phyloP scores from a whole-genome alignment of 805 yeast genomes.

The Zygoascus biomembranicola region DNA sequence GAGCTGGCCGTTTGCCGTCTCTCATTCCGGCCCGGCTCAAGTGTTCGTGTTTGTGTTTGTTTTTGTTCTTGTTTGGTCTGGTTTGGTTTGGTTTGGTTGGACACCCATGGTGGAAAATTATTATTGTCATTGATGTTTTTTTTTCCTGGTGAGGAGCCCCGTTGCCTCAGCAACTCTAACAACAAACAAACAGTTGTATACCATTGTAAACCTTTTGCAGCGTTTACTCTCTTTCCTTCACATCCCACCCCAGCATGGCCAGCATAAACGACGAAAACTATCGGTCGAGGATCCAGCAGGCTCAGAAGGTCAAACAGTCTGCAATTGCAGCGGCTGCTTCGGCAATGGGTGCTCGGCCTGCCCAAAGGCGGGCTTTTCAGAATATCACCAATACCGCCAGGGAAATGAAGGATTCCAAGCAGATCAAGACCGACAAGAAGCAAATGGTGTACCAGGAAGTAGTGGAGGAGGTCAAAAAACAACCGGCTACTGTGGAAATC shows the following conservation, averaged over 20 bases:
- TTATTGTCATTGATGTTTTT: no score
- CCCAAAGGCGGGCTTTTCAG: not conserved
- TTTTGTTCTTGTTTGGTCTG: no score
- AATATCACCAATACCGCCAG: not conserved
- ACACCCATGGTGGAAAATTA: no score
- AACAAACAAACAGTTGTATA: not conserved
- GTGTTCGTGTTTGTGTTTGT: no score
- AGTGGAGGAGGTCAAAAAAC: not conserved
- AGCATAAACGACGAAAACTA: slow-evolving; percentile 1
- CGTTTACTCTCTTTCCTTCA: no score
- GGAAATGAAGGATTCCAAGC: not conserved
- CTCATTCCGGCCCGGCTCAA: no score
- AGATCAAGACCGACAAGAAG: not conserved
- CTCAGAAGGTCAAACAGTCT: not conserved
- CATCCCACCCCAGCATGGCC: not conserved
- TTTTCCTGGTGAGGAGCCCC: no score
- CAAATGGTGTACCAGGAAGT: not conserved
- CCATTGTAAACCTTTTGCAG: no score
- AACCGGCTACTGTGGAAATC: not conserved
- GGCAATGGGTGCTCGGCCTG: not conserved
- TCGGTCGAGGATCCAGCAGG: not conserved
- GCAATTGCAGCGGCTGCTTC: not conserved
- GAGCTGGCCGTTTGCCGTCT: no score
- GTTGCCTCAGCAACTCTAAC: not conserved
- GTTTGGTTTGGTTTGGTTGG: no score